Percentiles rank a stretch among this genome's conserved stretches.
Conservation (phyloP, 306 rosid genomes). For the Cucumis cinereus region DNA sequence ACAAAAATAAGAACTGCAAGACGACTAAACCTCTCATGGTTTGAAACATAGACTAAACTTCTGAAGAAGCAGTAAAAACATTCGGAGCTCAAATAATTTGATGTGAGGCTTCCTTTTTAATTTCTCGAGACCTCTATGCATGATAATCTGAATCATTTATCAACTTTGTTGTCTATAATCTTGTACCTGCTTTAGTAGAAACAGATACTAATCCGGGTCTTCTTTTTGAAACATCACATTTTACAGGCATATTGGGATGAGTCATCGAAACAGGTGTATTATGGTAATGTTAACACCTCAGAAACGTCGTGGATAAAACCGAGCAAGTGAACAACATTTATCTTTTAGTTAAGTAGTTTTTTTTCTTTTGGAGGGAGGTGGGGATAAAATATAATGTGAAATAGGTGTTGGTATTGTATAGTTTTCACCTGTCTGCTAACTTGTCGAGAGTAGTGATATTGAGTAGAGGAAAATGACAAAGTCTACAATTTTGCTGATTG, state of each 20-base stretch:
- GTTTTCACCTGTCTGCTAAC: neutral
- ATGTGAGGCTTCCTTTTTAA: neutral
- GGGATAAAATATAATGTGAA: neutral
- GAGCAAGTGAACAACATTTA: slow-evolving; percentile 20
- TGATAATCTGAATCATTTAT: neutral
- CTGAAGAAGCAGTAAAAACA: too few relatives aligned
- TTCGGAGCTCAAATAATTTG: too few relatives aligned
- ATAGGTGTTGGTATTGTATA: neutral
- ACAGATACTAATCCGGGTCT: neutral
- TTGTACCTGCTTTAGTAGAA: neutral
- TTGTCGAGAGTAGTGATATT: neutral
- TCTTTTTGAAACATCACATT: neutral
- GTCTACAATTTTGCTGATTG: slow-evolving; percentile 3
- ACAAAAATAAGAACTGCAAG: too few relatives aligned
- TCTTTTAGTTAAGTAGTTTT: neutral
- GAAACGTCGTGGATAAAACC: slow-evolving; percentile 77
- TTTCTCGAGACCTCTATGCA: neutral
- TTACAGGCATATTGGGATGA: slow-evolving; percentile 83
- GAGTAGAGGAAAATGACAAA: neutral
- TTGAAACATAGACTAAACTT: too few relatives aligned
- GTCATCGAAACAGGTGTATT: slow-evolving; percentile 66
- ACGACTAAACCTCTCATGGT: too few relatives aligned
- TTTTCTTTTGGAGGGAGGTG: neutral
- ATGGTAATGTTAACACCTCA: slow-evolving; percentile 53
- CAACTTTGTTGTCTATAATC: neutral